Conservation (phyloP, 2,329 filamentous ascomycete species). For the Cladosporium sp. region DNA sequence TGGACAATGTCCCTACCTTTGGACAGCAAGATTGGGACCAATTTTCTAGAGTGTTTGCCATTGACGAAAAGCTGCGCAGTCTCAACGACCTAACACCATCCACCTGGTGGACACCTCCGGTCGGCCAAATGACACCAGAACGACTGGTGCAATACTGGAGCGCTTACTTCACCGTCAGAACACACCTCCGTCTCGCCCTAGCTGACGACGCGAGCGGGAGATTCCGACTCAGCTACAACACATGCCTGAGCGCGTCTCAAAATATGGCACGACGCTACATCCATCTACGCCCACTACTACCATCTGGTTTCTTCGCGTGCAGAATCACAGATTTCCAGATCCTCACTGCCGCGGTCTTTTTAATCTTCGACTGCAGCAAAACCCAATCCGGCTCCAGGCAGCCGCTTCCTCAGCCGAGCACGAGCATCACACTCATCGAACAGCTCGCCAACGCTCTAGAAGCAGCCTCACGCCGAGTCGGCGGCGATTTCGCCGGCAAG, state of each 20-base stretch:
- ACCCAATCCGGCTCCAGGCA: background rate
- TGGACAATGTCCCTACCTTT: constrained; percentile 17
- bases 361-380: constrained; percentile 21
- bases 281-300: constrained; percentile 25
- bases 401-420: background rate
- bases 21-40: constrained; percentile 10
- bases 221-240: constrained; percentile 30
- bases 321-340: constrained; percentile 33
- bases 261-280: constrained; percentile 27
- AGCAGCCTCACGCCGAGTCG: constrained; percentile 21
- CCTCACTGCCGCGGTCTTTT: constrained; percentile 29
- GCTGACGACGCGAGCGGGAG: constrained; percentile 26
- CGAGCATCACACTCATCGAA: constrained; percentile 16
- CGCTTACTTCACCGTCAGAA: constrained; percentile 30
- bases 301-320: constrained; percentile 31
- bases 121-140: constrained; percentile 21
- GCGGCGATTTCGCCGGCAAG: constrained; percentile 26
- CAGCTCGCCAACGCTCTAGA: constrained; percentile 26
- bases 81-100: constrained; percentile 29
- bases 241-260: constrained; percentile 29
- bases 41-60: constrained; percentile 28
- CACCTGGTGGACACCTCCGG: constrained; percentile 25
- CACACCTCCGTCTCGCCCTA: constrained; percentile 31
- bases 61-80: constrained; percentile 30
- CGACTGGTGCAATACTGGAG: constrained; percentile 32